phyloP scores from a whole-genome alignment of 768 basidiomycete genomes.

The Lyophyllum atratum region DNA sequence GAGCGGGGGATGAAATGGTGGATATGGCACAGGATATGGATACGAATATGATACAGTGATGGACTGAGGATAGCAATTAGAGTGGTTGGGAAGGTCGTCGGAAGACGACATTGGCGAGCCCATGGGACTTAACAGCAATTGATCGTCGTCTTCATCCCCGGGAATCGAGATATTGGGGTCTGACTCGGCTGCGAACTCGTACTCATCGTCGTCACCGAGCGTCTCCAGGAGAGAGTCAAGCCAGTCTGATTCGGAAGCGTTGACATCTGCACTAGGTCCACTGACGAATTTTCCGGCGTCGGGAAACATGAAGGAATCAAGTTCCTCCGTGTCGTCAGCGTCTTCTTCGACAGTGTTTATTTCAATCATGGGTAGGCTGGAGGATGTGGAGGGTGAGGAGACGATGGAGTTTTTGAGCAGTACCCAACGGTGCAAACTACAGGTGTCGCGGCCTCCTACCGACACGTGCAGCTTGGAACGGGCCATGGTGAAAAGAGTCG shows the following conservation, averaged over 20 bases:
- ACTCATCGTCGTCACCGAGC: constrained; percentile 66
- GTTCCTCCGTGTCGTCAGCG: constrained; percentile 50
- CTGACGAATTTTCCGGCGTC: constrained; percentile 63
- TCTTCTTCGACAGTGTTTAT: constrained; percentile 34
- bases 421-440: constrained; percentile 85
- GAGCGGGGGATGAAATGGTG: constrained; percentile 57
- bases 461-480: constrained; percentile 74
- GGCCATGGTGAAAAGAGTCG: constrained; percentile 62
- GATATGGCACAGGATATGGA: constrained; percentile 70
- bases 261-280: constrained; percentile 33
- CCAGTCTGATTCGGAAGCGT: constrained; percentile 75
- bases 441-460: constrained; percentile 60
- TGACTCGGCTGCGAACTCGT: constrained; percentile 46
- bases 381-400: constrained; percentile 45
- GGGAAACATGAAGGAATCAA: constrained; percentile 80
- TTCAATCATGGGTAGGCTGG: constrained; percentile 33
- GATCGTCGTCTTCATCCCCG: constrained; percentile 67
- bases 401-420: constrained; percentile 83
- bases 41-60: constrained; percentile 45
- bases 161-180: constrained; percentile 48
- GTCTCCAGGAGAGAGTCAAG: constrained; percentile 79
- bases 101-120: constrained; percentile 77
- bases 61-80: constrained; percentile 45
- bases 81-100: constrained; percentile 65
- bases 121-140: constrained; percentile 60